Evolutionary conservation across 2,329 filamentous ascomycete species (phyloP).

Genomic region (Claviceps citrina): DNA sequence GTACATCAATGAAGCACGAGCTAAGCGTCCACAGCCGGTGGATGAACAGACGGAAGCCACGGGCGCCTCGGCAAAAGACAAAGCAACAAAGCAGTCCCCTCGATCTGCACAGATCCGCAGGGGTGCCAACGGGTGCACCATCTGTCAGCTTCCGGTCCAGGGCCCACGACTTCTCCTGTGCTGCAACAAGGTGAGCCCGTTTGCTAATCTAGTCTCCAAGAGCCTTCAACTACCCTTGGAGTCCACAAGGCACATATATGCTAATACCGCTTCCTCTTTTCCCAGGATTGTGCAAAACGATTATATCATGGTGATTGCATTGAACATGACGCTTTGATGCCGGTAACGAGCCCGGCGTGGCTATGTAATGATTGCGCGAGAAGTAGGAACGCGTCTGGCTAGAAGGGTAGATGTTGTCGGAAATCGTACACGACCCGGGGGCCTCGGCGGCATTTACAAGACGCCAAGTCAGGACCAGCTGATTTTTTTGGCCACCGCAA

Average conservation of each 20-base stretch:
- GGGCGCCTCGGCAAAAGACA: not conserved
- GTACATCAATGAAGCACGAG: constrained; percentile 28
- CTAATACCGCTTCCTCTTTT: not conserved
- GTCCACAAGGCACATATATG: not conserved
- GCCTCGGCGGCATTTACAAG: no score
- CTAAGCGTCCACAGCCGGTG: constrained; percentile 7
- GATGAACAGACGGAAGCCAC: not conserved
- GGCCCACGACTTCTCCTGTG: constrained; percentile 34
- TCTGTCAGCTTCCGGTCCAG: constrained; percentile 33
- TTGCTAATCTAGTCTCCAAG: no score
- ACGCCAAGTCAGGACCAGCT: no score
- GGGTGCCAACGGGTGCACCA: constrained; percentile 29
- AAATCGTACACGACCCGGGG: not conserved
- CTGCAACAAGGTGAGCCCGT: constrained; percentile 29
- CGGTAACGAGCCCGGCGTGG: constrained; percentile 25
- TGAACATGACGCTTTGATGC: constrained; percentile 18
- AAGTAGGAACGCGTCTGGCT: constrained; percentile 11
- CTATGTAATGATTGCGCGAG: constrained; percentile 27
- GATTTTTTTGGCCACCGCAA: no score
- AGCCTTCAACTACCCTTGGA: no score
- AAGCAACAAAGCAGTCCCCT: constrained; percentile 14
- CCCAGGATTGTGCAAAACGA: constrained; percentile 26
- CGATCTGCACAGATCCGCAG: constrained; percentile 24
- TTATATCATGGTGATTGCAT: constrained; percentile 36
- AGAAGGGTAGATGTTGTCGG: constrained; percentile 8